Evolutionary conservation across 352 stramenopile genomes (phyloP).

Genomic region (Elongisporangium prolatum): DNA sequence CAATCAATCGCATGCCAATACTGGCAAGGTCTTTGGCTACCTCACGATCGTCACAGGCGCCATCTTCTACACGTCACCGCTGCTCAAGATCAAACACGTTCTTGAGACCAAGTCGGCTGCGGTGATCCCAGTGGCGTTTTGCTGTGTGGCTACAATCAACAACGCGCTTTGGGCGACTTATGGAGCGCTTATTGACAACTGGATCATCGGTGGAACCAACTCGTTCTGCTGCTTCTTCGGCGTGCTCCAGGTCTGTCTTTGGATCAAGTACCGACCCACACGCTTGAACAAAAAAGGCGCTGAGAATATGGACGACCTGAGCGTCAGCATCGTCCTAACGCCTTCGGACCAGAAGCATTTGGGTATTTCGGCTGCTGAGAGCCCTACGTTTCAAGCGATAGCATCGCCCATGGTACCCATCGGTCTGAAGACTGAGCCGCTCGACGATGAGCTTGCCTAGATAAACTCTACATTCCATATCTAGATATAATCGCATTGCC

Average conservation of each 20-base stretch:
- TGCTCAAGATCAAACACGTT: conserved; percentile 40
- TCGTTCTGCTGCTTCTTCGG: conserved; percentile 36
- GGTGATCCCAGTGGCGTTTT: conserved; percentile 42
- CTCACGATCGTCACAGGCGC: conserved; percentile 36
- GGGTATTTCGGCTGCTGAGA: too few relatives aligned
- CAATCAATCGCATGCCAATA: conserved; percentile 22
- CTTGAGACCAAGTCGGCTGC: conserved; percentile 36
- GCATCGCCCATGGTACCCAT: too few relatives aligned
- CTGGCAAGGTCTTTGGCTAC: conserved; percentile 24
- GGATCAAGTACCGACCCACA: conserved; percentile 14
- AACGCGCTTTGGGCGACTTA: conserved; percentile 45
- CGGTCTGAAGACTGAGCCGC: too few relatives aligned
- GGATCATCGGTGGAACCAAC: conserved; percentile 33
- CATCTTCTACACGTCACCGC: conserved; percentile 36
- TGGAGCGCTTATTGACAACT: conserved; percentile 31
- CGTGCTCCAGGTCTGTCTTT: conserved; percentile 21
- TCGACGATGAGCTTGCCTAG: too few relatives aligned
- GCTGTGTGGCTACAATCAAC: conserved; percentile 36
- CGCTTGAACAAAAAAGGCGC: too few relatives aligned
- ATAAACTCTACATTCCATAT: too few relatives aligned
- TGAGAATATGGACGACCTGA: too few relatives aligned
- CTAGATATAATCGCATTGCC: too few relatives aligned
- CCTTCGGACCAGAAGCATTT: too few relatives aligned
- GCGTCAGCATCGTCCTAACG: too few relatives aligned
- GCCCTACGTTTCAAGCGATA: too few relatives aligned